Percentiles rank a stretch among this genome's conserved stretches.
Conservation (phyloP, 108 stramenopile species). For the Nitzschia sp. region DNA sequence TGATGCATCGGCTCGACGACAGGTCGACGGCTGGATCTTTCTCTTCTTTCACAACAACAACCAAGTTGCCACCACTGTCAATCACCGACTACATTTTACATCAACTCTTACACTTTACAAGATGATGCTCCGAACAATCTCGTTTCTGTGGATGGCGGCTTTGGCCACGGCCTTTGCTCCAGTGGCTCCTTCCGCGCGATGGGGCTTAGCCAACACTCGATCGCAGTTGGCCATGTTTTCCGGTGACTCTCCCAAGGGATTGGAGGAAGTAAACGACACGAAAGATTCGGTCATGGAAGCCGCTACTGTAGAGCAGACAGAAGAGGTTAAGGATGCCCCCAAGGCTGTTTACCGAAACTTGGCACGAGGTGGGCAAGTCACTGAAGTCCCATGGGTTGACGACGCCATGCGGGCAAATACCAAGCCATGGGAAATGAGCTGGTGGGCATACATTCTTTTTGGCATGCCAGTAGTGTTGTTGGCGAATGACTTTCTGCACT, state of each 20-base stretch:
- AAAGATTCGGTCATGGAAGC: background rate
- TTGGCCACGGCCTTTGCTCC: slow-evolving; percentile 1
- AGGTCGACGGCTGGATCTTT: no score
- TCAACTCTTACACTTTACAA: background rate
- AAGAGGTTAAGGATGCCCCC: background rate
- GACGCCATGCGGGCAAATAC: slow-evolving; percentile 39
- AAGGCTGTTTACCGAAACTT: slow-evolving; percentile 17
- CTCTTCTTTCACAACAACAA: no score
- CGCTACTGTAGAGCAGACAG: background rate
- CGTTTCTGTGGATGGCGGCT: background rate
- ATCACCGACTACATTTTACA: background rate
- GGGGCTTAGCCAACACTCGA: background rate
- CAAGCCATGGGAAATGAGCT: slow-evolving; percentile 34
- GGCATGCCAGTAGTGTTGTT: slow-evolving; percentile 16
- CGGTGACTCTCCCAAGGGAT: background rate
- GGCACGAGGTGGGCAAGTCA: slow-evolving; percentile 30
- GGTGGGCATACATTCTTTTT: slow-evolving; percentile 33
- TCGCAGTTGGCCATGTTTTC: slow-evolving; percentile 1
- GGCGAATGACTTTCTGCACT: slow-evolving; percentile 30
- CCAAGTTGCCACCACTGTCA: no score
- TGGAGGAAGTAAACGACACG: background rate
- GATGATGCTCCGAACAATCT: background rate
- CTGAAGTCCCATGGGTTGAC: slow-evolving; percentile 39
- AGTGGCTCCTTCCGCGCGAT: background rate
- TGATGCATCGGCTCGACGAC: background rate